A percentile compares a stretch with the other conserved stretches of the same genome.
Conservation (phyloP, 306 rosid genomes). For the Styphnolobium japonicum region DNA sequence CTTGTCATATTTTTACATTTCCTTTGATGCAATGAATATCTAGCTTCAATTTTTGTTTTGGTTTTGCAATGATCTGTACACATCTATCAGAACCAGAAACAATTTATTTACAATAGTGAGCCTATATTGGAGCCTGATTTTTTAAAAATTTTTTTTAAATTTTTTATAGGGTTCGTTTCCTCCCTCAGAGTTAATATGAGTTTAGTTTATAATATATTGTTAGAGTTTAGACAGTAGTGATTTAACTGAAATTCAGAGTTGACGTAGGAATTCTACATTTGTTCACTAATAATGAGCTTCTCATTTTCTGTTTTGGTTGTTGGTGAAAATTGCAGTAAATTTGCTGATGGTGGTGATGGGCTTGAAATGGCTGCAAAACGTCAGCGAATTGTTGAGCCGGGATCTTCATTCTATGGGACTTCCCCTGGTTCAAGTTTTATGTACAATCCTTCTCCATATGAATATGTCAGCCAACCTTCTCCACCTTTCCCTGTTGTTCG, state of each 20-base stretch:
- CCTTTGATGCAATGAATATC: neutral
- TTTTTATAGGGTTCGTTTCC: neutral
- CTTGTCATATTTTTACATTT: neutral
- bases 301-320: conserved; percentile 23
- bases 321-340: conserved; percentile 43
- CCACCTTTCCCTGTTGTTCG: conserved; percentile 90
- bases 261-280: neutral
- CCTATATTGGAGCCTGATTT: neutral
- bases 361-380: conserved; percentile 96
- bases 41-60: neutral
- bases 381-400: conserved; percentile 73
- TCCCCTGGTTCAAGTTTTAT: conserved; percentile 73
- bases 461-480: conserved; percentile 75
- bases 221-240: neutral
- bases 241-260: neutral
- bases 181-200: neutral
- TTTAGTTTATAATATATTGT: neutral
- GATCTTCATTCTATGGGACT: conserved; percentile 77
- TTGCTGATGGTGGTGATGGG: conserved; percentile 72
- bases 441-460: conserved; percentile 82
- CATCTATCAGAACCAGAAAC: neutral
- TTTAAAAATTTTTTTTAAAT: too few relatives aligned
- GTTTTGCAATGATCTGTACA: neutral
- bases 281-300: conserved; percentile 21
- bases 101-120: neutral